Percentiles rank a stretch among this genome's conserved stretches.
These are phyloP conservation scores for Globisporangium viniferum DNA, from an alignment of 352 stramenopile genomes.

Conservation along the genomic window DNA sequence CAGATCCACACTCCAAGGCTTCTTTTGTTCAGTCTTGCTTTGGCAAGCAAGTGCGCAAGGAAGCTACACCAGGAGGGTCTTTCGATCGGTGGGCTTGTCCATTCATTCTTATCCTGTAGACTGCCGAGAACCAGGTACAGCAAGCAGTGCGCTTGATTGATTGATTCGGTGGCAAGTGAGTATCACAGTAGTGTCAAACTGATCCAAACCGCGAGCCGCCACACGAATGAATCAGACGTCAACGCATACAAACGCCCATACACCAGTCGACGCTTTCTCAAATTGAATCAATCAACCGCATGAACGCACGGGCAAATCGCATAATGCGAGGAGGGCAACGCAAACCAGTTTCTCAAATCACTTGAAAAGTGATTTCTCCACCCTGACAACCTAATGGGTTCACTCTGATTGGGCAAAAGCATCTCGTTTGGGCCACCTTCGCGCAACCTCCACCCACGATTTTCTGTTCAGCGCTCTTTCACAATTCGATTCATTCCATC, in stretches of 20 bases:
- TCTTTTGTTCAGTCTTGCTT: neutral
- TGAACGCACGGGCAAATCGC: neutral
- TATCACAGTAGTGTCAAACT: no score
- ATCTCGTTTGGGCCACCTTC: conserved; percentile 5
- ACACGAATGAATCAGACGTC: neutral
- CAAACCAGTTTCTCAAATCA: neutral
- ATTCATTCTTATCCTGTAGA: neutral
- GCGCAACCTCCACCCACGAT: conserved; percentile 1
- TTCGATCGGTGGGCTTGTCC: neutral
- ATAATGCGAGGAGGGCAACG: no score
- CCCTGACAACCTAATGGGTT: neutral
- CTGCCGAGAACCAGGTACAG: no score
- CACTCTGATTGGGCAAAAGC: conserved; percentile 1
- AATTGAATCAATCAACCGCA: neutral
- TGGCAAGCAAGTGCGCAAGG: neutral
- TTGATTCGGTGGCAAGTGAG: neutral
- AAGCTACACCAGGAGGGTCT: neutral
- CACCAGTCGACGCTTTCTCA: neutral
- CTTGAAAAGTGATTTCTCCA: neutral
- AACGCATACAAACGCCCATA: neutral
- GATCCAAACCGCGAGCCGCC: neutral
- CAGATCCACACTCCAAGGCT: neutral
- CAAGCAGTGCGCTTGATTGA: no score
- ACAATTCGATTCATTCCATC: conserved; percentile 1
- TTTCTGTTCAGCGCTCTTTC: conserved; percentile 5